Conservation (phyloP, 768 basidiomycete species). For the Neoboletus magnificus region DNA sequence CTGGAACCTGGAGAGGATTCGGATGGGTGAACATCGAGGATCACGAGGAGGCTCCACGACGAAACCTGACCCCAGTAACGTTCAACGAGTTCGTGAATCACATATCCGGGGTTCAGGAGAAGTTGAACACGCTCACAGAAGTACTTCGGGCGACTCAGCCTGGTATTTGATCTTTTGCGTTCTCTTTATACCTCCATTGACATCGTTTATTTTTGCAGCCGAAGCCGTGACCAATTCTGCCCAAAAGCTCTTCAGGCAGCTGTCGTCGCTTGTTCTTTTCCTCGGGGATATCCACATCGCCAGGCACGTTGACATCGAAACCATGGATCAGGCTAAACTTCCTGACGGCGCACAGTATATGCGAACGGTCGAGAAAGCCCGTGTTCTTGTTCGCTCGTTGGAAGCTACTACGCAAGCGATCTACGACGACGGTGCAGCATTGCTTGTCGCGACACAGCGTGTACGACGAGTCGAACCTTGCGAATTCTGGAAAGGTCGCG, state of each 20-base stretch:
- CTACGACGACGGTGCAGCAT: constrained; percentile 44
- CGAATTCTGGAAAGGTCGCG: constrained; percentile 22
- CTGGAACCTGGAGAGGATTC: constrained; percentile 51
- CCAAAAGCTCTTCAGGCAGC: constrained; percentile 33
- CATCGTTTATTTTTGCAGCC: constrained; percentile 9
- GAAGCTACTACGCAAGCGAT: constrained; percentile 49
- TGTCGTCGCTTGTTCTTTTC: constrained; percentile 40
- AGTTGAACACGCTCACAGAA: constrained; percentile 20
- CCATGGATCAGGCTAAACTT: constrained; percentile 31
- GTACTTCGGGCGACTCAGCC: constrained; percentile 16
- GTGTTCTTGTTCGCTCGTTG: constrained; percentile 43
- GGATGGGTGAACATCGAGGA: constrained; percentile 44
- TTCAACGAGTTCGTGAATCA: constrained; percentile 34
- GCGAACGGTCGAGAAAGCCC: constrained; percentile 44
- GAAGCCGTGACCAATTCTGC: constrained; percentile 25
- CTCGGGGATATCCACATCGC: constrained; percentile 52
- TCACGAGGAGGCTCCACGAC: constrained; percentile 30
- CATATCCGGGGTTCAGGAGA: constrained; percentile 29
- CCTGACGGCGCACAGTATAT: constrained; percentile 37
- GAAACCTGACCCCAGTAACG: constrained; percentile 26
- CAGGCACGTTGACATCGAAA: constrained; percentile 50
- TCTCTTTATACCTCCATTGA: not conserved
- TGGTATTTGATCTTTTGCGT: constrained; percentile 13
- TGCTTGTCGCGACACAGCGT: constrained; percentile 41
- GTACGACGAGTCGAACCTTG: constrained; percentile 26